phyloP scores from a whole-genome alignment of 2,329 filamentous ascomycete species.

The Neoarthrinium moseri region DNA sequence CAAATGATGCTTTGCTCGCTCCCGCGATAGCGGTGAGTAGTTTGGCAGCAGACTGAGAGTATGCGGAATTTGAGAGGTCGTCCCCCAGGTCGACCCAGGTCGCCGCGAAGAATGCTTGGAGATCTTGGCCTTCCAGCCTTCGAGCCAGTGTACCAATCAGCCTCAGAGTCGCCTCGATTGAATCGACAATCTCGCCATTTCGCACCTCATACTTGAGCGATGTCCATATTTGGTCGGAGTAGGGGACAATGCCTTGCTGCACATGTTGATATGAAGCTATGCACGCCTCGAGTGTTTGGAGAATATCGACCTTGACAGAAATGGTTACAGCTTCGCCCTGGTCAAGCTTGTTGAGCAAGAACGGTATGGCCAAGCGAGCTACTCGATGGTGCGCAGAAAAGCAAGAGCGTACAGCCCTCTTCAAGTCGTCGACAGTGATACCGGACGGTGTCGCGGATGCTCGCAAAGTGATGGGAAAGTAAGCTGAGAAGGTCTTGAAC shows the following conservation, averaged over 20 bases:
- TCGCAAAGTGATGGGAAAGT: constrained; percentile 60
- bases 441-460: constrained; percentile 46
- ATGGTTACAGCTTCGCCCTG: constrained; percentile 58
- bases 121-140: constrained; percentile 41
- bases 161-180: constrained; percentile 54
- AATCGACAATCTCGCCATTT: constrained; percentile 58
- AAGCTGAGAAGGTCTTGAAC: constrained; percentile 56
- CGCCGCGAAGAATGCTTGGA: constrained; percentile 44
- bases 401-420: constrained; percentile 50
- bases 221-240: constrained; percentile 52
- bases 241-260: constrained; percentile 45
- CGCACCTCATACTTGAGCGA: constrained; percentile 64
- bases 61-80: constrained; percentile 52
- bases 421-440: constrained; percentile 57
- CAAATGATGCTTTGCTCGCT: constrained; percentile 46
- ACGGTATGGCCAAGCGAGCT: constrained; percentile 47
- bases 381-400: constrained; percentile 50
- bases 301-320: constrained; percentile 59
- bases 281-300: constrained; percentile 55
- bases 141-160: constrained; percentile 50
- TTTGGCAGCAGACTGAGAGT: constrained; percentile 50
- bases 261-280: constrained; percentile 47
- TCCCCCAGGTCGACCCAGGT: constrained; percentile 53
- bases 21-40: constrained; percentile 51
- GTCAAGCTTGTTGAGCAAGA: constrained; percentile 56